Conservation (phyloP, 176 grass and related monocot species). For the Zoysia pacifica region DNA sequence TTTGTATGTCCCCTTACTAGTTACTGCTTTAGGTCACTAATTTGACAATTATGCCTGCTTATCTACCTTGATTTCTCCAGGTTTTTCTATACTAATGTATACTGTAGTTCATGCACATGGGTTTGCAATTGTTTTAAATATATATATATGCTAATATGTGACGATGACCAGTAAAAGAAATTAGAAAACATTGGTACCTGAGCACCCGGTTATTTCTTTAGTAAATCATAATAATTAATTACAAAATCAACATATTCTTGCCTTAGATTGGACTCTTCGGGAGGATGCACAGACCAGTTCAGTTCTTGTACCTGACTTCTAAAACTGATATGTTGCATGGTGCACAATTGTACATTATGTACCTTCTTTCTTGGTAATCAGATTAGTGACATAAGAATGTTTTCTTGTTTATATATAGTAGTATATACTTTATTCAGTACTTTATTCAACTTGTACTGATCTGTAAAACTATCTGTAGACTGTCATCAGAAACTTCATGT, state of each 20-base stretch:
- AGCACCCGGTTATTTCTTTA: neutral
- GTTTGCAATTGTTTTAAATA: conserved; percentile 10
- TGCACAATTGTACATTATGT: neutral
- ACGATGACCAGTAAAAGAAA: neutral
- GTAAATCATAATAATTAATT: neutral
- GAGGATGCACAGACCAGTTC: neutral
- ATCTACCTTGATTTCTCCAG: neutral
- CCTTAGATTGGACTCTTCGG: conserved; percentile 8
- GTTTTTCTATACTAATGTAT: neutral
- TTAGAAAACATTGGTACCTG: too few species aligned
- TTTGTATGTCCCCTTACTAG: neutral
- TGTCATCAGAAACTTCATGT: neutral
- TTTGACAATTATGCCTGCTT: neutral
- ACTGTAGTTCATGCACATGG: neutral
- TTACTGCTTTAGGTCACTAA: conserved; percentile 19
- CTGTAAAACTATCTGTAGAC: neutral
- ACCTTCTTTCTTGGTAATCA: neutral
- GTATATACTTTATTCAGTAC: too few species aligned
- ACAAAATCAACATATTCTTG: neutral
- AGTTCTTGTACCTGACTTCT: conserved; percentile 3
- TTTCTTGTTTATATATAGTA: neutral
- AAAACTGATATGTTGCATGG: conserved; percentile 4
- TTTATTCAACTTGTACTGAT: neutral
- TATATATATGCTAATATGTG: neutral
- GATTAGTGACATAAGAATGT: neutral